These are phyloP conservation scores for Colletotrichum karsti DNA, from an alignment of 2,329 filamentous ascomycete species.

Conservation along the genomic window DNA sequence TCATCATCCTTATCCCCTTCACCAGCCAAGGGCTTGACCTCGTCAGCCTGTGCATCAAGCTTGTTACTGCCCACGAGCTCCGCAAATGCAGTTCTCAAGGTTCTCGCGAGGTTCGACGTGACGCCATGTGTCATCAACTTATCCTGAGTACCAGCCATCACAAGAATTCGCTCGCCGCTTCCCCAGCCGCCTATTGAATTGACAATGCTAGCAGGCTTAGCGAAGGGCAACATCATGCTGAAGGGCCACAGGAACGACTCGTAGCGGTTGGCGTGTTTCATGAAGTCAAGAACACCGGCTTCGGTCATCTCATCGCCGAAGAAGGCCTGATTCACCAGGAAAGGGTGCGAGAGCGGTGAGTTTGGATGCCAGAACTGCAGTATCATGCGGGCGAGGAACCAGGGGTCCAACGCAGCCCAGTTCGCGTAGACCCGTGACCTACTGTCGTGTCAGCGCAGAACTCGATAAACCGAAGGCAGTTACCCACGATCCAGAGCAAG, in stretches of 20 bases:
- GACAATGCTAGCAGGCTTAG: constrained; percentile 49
- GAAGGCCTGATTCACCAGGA: constrained; percentile 58
- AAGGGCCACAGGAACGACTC: constrained; percentile 62
- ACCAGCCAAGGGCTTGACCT: constrained; percentile 27
- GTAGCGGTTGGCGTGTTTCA: constrained; percentile 52
- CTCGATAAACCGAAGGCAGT: not conserved
- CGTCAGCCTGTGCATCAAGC: constrained; percentile 34
- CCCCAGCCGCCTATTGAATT: constrained; percentile 41
- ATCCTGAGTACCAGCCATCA: constrained; percentile 49
- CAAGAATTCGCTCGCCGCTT: constrained; percentile 42
- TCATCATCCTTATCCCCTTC: constrained; percentile 35
- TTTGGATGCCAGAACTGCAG: constrained; percentile 58
- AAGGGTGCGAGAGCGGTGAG: constrained; percentile 59
- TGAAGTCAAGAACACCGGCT: constrained; percentile 49
- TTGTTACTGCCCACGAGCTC: constrained; percentile 39
- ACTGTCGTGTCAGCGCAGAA: not conserved
- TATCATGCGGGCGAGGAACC: constrained; percentile 54
- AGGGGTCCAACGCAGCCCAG: constrained; percentile 55
- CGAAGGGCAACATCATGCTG: constrained; percentile 55
- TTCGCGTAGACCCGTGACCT: constrained; percentile 51
- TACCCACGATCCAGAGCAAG: constrained; percentile 57
- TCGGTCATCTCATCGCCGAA: constrained; percentile 55
- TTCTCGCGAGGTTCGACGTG: constrained; percentile 45
- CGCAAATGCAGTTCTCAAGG: constrained; percentile 44
- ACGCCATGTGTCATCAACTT: constrained; percentile 48